These are phyloP conservation scores for Aureobasidium namibiae DNA, from an alignment of 2,329 filamentous ascomycete genomes.

Conservation along the genomic window DNA sequence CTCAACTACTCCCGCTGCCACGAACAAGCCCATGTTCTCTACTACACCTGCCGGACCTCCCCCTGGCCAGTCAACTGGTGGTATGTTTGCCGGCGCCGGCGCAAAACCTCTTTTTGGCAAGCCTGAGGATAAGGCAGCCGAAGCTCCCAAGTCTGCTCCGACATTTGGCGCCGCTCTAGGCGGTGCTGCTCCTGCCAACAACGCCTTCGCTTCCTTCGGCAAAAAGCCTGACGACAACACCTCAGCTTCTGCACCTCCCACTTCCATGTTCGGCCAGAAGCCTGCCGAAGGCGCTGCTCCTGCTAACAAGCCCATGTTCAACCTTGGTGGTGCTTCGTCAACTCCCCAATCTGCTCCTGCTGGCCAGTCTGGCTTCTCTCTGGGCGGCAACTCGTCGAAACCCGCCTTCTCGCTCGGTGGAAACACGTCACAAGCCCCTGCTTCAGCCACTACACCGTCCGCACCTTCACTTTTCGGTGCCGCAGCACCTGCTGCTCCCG, in stretches of 20 bases:
- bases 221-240: not conserved
- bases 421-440: not conserved
- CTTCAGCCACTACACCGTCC: slow-evolving; percentile 10
- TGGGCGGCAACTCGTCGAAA: slow-evolving; percentile 18
- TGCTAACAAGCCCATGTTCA: slow-evolving; percentile 3
- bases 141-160: slow-evolving; percentile 15
- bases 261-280: slow-evolving; percentile 13
- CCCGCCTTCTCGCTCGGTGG: slow-evolving; percentile 20
- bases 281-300: slow-evolving; percentile 1
- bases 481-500: not conserved
- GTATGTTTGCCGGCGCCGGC: slow-evolving; percentile 14
- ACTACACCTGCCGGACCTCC: slow-evolving; percentile 25
- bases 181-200: not conserved
- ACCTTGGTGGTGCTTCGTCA: slow-evolving; percentile 5
- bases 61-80: slow-evolving; percentile 13
- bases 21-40: slow-evolving; percentile 16
- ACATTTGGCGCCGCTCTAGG: not conserved
- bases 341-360: not conserved
- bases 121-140: slow-evolving; percentile 12
- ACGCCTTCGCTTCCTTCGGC: not conserved
- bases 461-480: slow-evolving; percentile 10
- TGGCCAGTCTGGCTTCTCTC: not conserved
- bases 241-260: not conserved
- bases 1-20: slow-evolving; percentile 19
- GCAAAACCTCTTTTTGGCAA: slow-evolving; percentile 16